Conservation (phyloP, 2,329 filamentous ascomycete genomes). For the Penicillium thymicola region DNA sequence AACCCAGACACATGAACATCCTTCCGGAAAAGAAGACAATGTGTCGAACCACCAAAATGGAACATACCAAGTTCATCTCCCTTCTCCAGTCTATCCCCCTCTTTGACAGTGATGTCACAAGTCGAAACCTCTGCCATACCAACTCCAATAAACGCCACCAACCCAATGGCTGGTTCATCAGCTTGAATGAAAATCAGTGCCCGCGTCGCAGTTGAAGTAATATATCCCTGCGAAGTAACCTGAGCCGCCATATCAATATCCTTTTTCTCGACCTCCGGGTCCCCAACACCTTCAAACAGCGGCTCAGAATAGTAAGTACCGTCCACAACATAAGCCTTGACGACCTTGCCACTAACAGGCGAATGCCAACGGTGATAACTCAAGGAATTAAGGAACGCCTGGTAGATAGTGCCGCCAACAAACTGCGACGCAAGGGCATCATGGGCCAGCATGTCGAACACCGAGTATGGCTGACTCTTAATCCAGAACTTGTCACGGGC, state of each 20-base stretch:
- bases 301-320: constrained; percentile 69
- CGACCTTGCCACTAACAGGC: constrained; percentile 62
- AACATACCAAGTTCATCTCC: constrained; percentile 75
- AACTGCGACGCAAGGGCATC: constrained; percentile 54
- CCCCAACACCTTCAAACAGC: constrained; percentile 48
- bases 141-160: constrained; percentile 68
- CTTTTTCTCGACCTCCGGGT: constrained; percentile 23
- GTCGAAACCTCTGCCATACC: constrained; percentile 76
- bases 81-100: constrained; percentile 64
- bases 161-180: constrained; percentile 62
- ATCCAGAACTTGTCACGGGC: constrained; percentile 64
- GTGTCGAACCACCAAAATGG: constrained; percentile 71
- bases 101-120: constrained; percentile 66
- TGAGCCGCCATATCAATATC: constrained; percentile 30
- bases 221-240: constrained; percentile 58
- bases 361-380: constrained; percentile 72
- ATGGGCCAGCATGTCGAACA: constrained; percentile 61
- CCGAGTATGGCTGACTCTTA: constrained; percentile 66
- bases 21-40: constrained; percentile 62
- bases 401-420: constrained; percentile 64
- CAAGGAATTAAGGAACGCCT: constrained; percentile 65
- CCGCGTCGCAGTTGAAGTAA: constrained; percentile 65
- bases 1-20: constrained; percentile 30
- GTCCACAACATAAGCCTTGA: constrained; percentile 55
- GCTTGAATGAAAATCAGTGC: constrained; percentile 69